A percentile compares a stretch with the other conserved stretches of the same genome.
Evolutionary conservation across 176 grass and related monocot species (phyloP).

Genomic region (Otatea glauca): DNA sequence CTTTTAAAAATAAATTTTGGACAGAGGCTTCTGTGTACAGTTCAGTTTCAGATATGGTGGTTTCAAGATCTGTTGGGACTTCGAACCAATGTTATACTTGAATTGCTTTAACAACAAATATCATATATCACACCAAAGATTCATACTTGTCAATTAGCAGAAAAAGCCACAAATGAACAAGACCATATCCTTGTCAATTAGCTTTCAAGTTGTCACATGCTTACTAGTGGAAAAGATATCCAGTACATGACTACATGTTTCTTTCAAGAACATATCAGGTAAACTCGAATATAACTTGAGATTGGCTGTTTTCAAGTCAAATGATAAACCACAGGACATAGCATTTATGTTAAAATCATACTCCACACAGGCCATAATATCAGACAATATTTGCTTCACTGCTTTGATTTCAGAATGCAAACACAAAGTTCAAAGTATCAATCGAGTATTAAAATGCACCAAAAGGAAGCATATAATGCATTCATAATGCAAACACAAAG

Average conservation of each 20-base stretch:
- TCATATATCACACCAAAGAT: not conserved
- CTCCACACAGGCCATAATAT: not conserved
- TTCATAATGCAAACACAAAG: constrained; percentile 1
- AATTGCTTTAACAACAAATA: not conserved
- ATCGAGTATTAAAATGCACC: not conserved
- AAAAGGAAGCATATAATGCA: constrained; percentile 23
- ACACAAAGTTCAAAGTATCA: not conserved
- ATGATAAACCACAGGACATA: not conserved
- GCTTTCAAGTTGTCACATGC: not conserved
- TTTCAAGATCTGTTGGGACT: not conserved
- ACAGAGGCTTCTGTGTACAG: not conserved
- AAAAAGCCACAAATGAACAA: not conserved
- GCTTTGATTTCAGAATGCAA: constrained; percentile 21
- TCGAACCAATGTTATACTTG: not conserved
- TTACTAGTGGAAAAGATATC: not conserved
- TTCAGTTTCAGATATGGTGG: not conserved
- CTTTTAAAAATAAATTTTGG: not conserved
- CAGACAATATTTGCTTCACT: not conserved
- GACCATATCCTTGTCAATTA: not conserved
- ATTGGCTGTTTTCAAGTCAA: not conserved
- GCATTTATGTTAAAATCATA: not conserved
- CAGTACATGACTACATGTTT: not conserved
- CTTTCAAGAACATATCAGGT: not conserved
- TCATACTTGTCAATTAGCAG: too few species aligned
- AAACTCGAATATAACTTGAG: not conserved